Base-by-base conservation (phyloP, 2,329 filamentous ascomycete species). In the Pseudopyricularia javanii region DNA sequence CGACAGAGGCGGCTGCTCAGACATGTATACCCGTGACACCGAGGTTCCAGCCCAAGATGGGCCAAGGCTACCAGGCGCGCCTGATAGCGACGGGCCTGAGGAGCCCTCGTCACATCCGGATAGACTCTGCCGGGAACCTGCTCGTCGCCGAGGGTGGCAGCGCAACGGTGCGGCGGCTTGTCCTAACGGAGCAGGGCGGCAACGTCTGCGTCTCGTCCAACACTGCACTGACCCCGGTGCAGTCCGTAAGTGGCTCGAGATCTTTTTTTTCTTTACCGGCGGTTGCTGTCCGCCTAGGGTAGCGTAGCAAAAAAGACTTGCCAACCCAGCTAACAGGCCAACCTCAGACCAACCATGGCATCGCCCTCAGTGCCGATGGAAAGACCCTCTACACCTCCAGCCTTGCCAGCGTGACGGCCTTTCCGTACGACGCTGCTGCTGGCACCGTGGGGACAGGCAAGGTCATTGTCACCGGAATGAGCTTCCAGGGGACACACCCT, bases 351-450 rank as follows among this genome's bases (percentile, higher is more conserved):
- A 77, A 74, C 58, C 75, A 79, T 58, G 74, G 74, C 47, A 67
- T 78, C 53, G 69, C 71, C 0, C 61, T 78, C 9, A 72, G 70
- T 0, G 57, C 59, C 9, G 71, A 78, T 60, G 71, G 72, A 47
- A 69, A 63, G 48, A 75, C 67, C 2, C 61, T 78, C 47, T 75
- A 74, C 56, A 73, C 71, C 4, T 85, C 81, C 1, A 76, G 72
- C 5, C 63, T 72, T 12, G 71, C 75, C 49, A 68, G 69, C 32
- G 78, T 82, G 24, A 81, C 72, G 58, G 69, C 77, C 2, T 87
- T 81, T 75, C 63, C 68, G 28, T 88, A 88, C 59, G 71, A 85
- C 62, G 66, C 75, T 2, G 58, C 60, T 0, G 62, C 66, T 1
- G 74, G 73, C 20, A 75, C 72, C 2, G 73, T 76, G 32, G 65